Conservation (phyloP, 2,329 filamentous ascomycete species). For the Plectosphaerella cucumerina region DNA sequence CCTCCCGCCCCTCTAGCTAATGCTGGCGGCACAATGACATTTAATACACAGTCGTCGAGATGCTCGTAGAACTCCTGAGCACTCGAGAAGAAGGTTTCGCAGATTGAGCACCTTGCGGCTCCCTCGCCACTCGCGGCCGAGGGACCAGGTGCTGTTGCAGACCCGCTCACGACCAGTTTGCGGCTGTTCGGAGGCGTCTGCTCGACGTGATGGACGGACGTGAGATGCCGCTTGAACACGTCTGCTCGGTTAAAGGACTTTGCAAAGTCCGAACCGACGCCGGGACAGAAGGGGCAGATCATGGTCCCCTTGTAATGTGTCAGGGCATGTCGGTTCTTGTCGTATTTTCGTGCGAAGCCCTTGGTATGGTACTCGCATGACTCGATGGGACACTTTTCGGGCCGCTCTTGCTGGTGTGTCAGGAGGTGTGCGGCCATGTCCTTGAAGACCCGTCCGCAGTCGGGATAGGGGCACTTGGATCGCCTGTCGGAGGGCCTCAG, state of each 20-base stretch:
- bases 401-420: slow-evolving; percentile 88
- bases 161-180: slow-evolving; percentile 53
- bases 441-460: slow-evolving; percentile 57
- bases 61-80: slow-evolving; percentile 98
- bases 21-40: slow-evolving; percentile 48
- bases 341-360: slow-evolving; percentile 94
- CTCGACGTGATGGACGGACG: slow-evolving; percentile 88
- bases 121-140: slow-evolving; percentile 39
- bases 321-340: slow-evolving; percentile 93
- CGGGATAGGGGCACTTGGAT: slow-evolving; percentile 50
- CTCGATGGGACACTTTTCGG: slow-evolving; percentile 92
- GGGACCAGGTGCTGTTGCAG: slow-evolving; percentile 4
- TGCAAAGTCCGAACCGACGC: slow-evolving; percentile 79
- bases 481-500: slow-evolving; percentile 28
- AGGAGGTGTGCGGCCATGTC: slow-evolving; percentile 85
- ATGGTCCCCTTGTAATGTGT: slow-evolving; percentile 98
- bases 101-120: slow-evolving; percentile 82
- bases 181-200: slow-evolving; percentile 89
- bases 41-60: slow-evolving; percentile 65
- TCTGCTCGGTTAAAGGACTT: slow-evolving; percentile 96
- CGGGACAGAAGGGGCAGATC: slow-evolving; percentile 95
- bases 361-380: slow-evolving; percentile 93
- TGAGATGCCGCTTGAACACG: slow-evolving; percentile 94
- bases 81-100: slow-evolving; percentile 70
- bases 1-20: not conserved